phyloP scores from a whole-genome alignment of 208 protist genomes.

The Trypanosoma avium region DNA sequence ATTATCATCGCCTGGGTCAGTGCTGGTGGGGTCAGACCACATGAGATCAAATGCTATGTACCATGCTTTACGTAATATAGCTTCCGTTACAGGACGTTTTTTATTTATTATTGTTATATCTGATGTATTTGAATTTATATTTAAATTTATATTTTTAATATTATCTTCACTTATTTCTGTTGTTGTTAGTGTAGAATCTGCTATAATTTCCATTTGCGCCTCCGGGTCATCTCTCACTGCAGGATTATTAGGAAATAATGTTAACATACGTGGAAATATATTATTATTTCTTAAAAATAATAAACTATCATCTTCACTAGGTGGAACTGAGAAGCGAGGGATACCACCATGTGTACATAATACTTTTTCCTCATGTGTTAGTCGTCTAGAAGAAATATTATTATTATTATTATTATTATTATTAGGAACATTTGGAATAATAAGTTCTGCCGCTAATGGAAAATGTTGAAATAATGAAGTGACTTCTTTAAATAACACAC shows the following conservation, averaged over 20 bases:
- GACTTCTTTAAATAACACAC: conserved; percentile 53
- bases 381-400: conserved; percentile 29
- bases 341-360: conserved; percentile 84
- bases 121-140: conserved; percentile 14
- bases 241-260: conserved; percentile 68
- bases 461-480: conserved; percentile 73
- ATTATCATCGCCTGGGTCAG: conserved; percentile 36
- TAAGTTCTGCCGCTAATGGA: conserved; percentile 63
- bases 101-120: background rate
- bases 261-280: conserved; percentile 64
- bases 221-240: conserved; percentile 40
- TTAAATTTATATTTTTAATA: too few relatives aligned
- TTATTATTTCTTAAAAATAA: conserved; percentile 39
- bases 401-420: background rate
- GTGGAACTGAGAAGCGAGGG: conserved; percentile 51
- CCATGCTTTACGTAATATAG: conserved; percentile 50
- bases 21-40: conserved; percentile 76
- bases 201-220: conserved; percentile 35
- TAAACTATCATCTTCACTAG: conserved; percentile 51
- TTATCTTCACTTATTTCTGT: too few relatives aligned
- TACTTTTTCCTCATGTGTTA: conserved; percentile 57
- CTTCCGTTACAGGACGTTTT: conserved; percentile 24
- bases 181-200: conserved; percentile 33
- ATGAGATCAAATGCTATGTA: conserved; percentile 68
- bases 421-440: conserved; percentile 52